Conservation (phyloP, 2,329 filamentous ascomycete species). For the Hymenoscyphus fructigenus region DNA sequence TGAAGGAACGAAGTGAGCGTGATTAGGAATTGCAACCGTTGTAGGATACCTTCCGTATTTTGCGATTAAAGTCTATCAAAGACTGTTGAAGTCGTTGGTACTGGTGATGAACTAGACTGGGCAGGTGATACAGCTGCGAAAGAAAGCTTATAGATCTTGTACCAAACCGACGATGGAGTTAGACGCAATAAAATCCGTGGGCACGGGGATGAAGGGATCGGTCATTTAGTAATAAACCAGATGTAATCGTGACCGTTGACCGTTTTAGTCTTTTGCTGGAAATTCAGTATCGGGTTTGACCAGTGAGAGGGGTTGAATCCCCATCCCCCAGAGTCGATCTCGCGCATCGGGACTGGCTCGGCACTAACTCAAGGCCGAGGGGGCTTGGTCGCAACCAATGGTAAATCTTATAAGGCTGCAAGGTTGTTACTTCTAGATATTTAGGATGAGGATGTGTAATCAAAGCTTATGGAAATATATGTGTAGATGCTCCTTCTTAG, state of each 20-base stretch:
- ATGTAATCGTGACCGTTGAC: not conserved
- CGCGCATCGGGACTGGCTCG: constrained; percentile 5
- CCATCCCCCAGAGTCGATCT: not conserved
- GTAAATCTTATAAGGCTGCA: not conserved
- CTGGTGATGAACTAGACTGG: not conserved
- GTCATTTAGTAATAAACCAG: not conserved
- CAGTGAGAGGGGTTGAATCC: not conserved
- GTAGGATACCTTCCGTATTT: not conserved
- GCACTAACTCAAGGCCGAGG: constrained; percentile 9
- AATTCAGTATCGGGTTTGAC: not conserved
- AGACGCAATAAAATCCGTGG: not conserved
- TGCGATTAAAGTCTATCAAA: not conserved
- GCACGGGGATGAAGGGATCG: not conserved
- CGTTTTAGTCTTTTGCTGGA: not conserved
- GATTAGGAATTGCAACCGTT: not conserved
- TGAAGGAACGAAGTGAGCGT: not conserved
- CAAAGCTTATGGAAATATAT: not conserved
- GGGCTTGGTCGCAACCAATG: not conserved
- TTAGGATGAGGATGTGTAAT: not conserved
- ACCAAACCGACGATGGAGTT: not conserved
- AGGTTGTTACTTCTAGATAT: not conserved
- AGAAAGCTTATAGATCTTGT: constrained; percentile 1
- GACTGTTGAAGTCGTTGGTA: not conserved
- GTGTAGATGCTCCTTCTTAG: not conserved
- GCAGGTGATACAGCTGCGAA: not conserved